phyloP scores from a whole-genome alignment of 768 basidiomycete genomes.

The Exidia glandulosa region DNA sequence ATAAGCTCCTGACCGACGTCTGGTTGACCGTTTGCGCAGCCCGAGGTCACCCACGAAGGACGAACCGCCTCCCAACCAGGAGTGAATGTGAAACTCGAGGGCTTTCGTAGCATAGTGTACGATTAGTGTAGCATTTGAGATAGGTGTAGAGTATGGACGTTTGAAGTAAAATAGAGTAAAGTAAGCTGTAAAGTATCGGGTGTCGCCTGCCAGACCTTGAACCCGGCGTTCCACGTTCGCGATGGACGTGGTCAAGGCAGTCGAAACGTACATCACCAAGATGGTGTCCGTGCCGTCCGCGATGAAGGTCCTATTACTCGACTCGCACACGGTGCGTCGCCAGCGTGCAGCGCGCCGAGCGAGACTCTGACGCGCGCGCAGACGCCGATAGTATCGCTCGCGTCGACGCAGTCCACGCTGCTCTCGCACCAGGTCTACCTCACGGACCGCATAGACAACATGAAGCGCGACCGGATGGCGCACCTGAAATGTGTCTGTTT shows the following conservation, averaged over 20 bases:
- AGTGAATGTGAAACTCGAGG: no score
- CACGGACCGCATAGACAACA: constrained; percentile 96
- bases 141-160: not conserved
- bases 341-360: not conserved
- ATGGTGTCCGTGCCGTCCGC: constrained; percentile 73
- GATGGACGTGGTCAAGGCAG: constrained; percentile 95
- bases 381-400: constrained; percentile 94
- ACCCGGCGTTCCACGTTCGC: constrained; percentile 1
- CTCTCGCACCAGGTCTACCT: constrained; percentile 95
- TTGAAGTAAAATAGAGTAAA: not conserved
- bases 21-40: not conserved
- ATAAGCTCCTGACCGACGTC: not conserved
- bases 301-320: constrained; percentile 94
- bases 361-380: constrained; percentile 18
- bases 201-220: not conserved
- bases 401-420: constrained; percentile 86
- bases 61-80: not conserved
- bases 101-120: no score
- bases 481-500: constrained; percentile 98
- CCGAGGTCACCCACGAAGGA: not conserved
- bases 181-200: not conserved
- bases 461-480: constrained; percentile 77
- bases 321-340: constrained; percentile 84
- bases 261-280: constrained; percentile 87
- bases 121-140: no score